phyloP scores from a whole-genome alignment of 2,329 filamentous ascomycete species.

The Blumeriella jaapii region DNA sequence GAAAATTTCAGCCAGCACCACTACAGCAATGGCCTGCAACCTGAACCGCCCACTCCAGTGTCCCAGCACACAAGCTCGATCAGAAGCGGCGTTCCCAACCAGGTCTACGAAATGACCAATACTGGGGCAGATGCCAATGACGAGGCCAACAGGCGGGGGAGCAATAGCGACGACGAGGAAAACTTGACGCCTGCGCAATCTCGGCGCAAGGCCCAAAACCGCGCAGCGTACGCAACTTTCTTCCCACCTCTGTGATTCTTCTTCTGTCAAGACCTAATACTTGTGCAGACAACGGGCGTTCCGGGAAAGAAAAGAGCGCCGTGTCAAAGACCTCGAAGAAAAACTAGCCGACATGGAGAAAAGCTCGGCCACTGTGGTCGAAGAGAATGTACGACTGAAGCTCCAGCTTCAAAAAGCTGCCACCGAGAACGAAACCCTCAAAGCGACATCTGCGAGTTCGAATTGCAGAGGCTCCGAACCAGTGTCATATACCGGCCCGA shows the following conservation, averaged over 20 bases:
- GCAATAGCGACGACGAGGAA: slow-evolving; percentile 36
- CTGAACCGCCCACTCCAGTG: slow-evolving; percentile 20
- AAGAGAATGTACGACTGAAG: slow-evolving; percentile 80
- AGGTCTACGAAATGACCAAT: slow-evolving; percentile 19
- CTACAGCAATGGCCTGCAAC: slow-evolving; percentile 13
- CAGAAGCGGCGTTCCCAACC: slow-evolving; percentile 8
- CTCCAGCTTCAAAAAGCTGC: slow-evolving; percentile 71
- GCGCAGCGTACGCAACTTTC: slow-evolving; percentile 50
- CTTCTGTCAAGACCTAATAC: not conserved
- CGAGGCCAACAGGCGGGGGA: slow-evolving; percentile 22
- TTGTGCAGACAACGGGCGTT: slow-evolving; percentile 75
- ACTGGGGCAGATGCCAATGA: slow-evolving; percentile 20
- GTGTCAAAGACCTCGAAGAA: slow-evolving; percentile 84
- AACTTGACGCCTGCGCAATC: slow-evolving; percentile 43
- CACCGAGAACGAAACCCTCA: slow-evolving; percentile 87
- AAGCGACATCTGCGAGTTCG: slow-evolving; percentile 54
- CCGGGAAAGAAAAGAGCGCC: slow-evolving; percentile 87
- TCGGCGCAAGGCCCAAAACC: slow-evolving; percentile 59
- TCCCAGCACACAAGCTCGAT: slow-evolving; percentile 22
- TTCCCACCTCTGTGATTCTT: not conserved
- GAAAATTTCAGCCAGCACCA: slow-evolving; percentile 21
- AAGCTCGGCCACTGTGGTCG: slow-evolving; percentile 57
- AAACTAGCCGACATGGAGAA: slow-evolving; percentile 71
- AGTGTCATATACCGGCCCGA: slow-evolving; percentile 46
- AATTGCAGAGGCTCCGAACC: slow-evolving; percentile 26